A percentile compares a stretch with the other conserved stretches of the same genome.
These are phyloP conservation scores for Arthrobotrys entomopaga DNA, from an alignment of 2,329 filamentous ascomycete species.

Conservation along the genomic window DNA sequence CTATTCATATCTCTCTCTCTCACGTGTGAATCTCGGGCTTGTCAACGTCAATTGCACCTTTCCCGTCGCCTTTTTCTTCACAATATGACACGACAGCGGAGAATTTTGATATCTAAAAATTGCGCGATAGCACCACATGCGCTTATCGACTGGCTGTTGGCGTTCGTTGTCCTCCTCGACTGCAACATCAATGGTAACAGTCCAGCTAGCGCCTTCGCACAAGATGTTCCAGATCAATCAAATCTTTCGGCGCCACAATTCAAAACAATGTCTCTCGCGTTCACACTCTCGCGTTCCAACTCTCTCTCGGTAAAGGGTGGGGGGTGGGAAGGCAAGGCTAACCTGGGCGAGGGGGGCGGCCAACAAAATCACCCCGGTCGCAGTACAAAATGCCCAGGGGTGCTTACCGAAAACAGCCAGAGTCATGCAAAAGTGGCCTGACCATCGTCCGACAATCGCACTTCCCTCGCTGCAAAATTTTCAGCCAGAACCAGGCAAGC, in stretches of 20 bases:
- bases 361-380: conserved; percentile 33
- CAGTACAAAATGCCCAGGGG: conserved; percentile 31
- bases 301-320: conserved; percentile 41
- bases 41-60: conserved; percentile 38
- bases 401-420: conserved; percentile 45
- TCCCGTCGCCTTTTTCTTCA: conserved; percentile 43
- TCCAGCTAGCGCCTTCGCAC: background rate
- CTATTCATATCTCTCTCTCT: background rate
- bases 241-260: conserved; percentile 31
- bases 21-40: conserved; percentile 44
- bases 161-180: conserved; percentile 8
- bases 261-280: conserved; percentile 9
- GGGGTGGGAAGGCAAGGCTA: conserved; percentile 22
- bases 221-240: conserved; percentile 28
- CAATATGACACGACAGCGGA: conserved; percentile 18
- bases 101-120: conserved; percentile 4
- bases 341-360: too few relatives aligned
- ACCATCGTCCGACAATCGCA: conserved; percentile 53
- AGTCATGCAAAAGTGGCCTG: conserved; percentile 55
- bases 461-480: conserved; percentile 28
- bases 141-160: conserved; percentile 42
- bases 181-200: conserved; percentile 1
- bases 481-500: conserved; percentile 23
- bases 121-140: conserved; percentile 16
- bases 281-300: background rate